Conservation (phyloP, 169 alveolate genomes). For the Ichthyophthirius multifiliis region DNA sequence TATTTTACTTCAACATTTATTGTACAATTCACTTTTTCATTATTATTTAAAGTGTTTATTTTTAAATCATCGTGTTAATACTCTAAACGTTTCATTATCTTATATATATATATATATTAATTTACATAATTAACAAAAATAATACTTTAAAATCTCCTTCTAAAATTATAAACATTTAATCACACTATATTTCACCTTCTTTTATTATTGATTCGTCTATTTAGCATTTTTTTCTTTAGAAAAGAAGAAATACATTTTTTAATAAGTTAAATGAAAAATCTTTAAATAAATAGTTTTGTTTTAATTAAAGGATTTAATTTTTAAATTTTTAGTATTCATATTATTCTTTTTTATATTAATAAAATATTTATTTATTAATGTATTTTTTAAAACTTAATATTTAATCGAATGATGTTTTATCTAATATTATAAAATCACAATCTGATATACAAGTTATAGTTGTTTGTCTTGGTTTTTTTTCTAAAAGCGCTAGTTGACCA, state of each 20-base stretch:
- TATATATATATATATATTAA: neutral
- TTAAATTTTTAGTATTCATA: neutral
- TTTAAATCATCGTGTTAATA: too few relatives aligned
- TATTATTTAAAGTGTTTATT: neutral
- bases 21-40: neutral
- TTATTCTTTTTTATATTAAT: neutral
- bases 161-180: neutral
- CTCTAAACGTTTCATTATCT: neutral
- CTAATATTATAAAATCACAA: conserved; percentile 53
- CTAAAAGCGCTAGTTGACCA: conserved; percentile 76
- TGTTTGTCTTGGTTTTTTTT: conserved; percentile 71
- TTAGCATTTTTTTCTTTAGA: neutral
- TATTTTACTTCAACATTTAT: neutral
- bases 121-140: neutral
- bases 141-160: conserved; percentile 10
- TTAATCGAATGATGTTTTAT: conserved; percentile 14
- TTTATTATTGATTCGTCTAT: neutral
- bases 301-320: neutral
- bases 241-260: neutral
- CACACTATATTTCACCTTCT: neutral
- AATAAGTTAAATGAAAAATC: neutral
- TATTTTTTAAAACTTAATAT: neutral
- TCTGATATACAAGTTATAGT: conserved; percentile 64
- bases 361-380: neutral
- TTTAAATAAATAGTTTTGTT: neutral